Conservation (phyloP, 2,329 filamentous ascomycete genomes). For the Diaporthe sp. region DNA sequence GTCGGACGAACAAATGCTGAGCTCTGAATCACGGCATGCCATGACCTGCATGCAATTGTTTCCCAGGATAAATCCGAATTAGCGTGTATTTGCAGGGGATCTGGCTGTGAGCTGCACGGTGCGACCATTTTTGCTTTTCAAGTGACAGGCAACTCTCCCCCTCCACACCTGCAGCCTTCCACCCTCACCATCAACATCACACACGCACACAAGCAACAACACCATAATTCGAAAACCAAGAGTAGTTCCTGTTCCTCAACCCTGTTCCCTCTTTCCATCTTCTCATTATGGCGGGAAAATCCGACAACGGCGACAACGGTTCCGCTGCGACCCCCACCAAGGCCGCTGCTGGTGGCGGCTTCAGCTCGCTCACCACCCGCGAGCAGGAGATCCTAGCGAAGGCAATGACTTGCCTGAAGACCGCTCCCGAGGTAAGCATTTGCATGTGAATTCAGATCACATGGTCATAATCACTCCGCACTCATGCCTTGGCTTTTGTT, state of each 20-base stretch:
- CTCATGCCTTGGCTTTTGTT: neutral
- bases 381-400: constrained; percentile 55
- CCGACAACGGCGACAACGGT: constrained; percentile 20
- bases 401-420: constrained; percentile 38
- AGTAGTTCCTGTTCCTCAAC: no score
- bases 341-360: constrained; percentile 17
- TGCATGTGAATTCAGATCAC: neutral
- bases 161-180: constrained; percentile 19
- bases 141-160: constrained; percentile 9
- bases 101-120: neutral
- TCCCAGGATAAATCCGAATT: neutral
- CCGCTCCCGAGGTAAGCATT: constrained; percentile 36
- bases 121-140: constrained; percentile 17
- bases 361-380: constrained; percentile 29
- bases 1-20: neutral
- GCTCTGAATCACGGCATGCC: constrained; percentile 19
- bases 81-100: neutral
- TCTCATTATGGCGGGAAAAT: neutral
- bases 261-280: neutral
- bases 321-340: constrained; percentile 22
- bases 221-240: neutral
- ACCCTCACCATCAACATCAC: neutral
- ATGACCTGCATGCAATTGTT: constrained; percentile 8
- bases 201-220: neutral
- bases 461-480: neutral